Conservation (phyloP, 1,284 basidiomycete genomes). For the Chondrostereum purpureum region DNA sequence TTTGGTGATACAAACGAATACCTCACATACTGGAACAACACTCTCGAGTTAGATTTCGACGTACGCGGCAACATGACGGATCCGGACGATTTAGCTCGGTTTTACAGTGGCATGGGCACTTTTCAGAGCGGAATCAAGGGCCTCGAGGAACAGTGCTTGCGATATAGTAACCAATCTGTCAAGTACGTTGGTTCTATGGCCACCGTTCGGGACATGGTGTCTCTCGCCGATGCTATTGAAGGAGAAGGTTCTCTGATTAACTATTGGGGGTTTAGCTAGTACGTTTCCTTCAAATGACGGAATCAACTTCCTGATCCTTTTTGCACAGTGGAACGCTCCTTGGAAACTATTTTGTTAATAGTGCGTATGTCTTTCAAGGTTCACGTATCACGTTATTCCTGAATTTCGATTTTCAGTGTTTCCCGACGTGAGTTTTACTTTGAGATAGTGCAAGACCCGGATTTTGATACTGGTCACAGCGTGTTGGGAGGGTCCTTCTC, state of each 20-base stretch:
- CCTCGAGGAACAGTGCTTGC: background rate
- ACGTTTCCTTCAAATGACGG: too few species aligned
- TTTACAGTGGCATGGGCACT: background rate
- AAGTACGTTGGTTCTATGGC: slow-evolving; percentile 1
- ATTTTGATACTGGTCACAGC: too few species aligned
- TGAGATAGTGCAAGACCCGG: too few species aligned
- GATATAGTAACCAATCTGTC: background rate
- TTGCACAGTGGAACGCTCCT: background rate
- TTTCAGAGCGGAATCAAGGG: background rate
- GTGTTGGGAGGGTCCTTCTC: slow-evolving; percentile 1
- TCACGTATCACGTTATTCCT: background rate
- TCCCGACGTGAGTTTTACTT: background rate
- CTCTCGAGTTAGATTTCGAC: background rate
- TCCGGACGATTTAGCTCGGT: background rate
- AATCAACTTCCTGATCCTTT: background rate
- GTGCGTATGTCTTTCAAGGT: slow-evolving; percentile 1
- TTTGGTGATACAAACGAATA: background rate
- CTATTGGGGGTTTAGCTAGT: slow-evolving; percentile 4
- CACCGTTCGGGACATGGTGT: slow-evolving; percentile 3
- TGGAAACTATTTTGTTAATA: background rate
- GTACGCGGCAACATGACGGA: background rate
- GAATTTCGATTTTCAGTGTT: background rate
- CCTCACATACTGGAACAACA: background rate
- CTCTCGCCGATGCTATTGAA: background rate
- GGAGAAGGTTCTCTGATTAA: background rate